Conservation (phyloP, 805 yeast genomes). For the Jamesozyma piceae region DNA sequence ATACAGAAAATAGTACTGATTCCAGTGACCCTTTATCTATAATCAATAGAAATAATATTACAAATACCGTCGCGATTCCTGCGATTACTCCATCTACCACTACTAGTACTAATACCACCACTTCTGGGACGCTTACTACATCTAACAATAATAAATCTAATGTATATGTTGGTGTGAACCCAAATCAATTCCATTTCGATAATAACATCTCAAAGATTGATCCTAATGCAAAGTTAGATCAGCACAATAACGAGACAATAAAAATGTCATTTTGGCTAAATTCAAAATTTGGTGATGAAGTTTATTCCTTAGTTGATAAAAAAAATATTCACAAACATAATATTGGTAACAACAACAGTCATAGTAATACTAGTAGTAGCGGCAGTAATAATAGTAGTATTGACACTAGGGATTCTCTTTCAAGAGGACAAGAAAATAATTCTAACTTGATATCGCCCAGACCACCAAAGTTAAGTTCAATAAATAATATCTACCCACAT, state of each 20-base stretch:
- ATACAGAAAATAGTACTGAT: neutral
- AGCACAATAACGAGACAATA: slow-evolving; percentile 9
- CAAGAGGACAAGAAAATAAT: neutral
- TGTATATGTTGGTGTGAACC: slow-evolving; percentile 1
- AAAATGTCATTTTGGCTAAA: slow-evolving; percentile 21
- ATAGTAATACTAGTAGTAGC: neutral
- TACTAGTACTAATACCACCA: neutral
- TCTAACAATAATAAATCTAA: neutral
- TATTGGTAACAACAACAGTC: neutral
- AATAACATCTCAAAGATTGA: slow-evolving; percentile 17
- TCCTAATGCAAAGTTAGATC: slow-evolving; percentile 16
- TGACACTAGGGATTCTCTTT: slow-evolving; percentile 1
- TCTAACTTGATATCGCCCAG: slow-evolving; percentile 6
- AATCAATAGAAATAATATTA: neutral
- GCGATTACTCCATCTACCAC: neutral
- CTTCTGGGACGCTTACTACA: neutral
- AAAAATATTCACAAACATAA: neutral
- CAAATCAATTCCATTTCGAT: slow-evolving; percentile 20
- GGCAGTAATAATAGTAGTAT: neutral
- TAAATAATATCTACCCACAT: neutral
- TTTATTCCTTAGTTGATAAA: slow-evolving; percentile 15
- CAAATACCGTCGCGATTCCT: neutral
- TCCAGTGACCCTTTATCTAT: neutral
- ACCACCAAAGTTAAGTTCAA: slow-evolving; percentile 6
- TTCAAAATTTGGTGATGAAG: slow-evolving; percentile 18